Evolutionary conservation across 139 green algal species (phyloP).

Genomic region (Nannochloris sp.): DNA sequence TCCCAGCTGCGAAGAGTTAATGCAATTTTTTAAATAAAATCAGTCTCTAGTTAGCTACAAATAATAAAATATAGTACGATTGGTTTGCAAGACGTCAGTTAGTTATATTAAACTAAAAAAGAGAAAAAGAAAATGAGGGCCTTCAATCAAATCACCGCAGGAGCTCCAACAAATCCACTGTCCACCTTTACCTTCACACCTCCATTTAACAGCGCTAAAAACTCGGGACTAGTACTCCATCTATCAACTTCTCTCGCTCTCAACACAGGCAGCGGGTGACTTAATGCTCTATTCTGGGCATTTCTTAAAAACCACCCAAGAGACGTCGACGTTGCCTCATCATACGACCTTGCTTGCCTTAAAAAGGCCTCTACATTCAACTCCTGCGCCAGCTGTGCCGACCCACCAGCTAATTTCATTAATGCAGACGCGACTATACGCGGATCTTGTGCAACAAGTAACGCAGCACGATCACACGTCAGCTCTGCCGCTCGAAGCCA

Average conservation of each 20-base stretch:
- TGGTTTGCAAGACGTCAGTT: too few relatives aligned
- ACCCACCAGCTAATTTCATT: constrained; percentile 94
- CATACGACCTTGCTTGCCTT: constrained; percentile 68
- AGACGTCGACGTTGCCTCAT: constrained; percentile 64
- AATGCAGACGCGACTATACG: constrained; percentile 71
- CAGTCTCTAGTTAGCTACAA: too few relatives aligned
- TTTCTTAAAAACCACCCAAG: constrained; percentile 86
- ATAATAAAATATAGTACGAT: too few relatives aligned
- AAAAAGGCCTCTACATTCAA: constrained; percentile 94
- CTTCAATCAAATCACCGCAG: too few relatives aligned
- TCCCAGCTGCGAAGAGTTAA: too few relatives aligned
- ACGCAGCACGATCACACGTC: constrained; percentile 88
- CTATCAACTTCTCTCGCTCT: constrained; percentile 76
- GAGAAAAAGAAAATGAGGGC: too few relatives aligned
- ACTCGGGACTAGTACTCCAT: constrained; percentile 46
- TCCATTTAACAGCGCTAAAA: constrained; percentile 23
- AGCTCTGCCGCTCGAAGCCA: constrained; percentile 90
- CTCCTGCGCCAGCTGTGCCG: constrained; percentile 64
- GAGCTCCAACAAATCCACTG: too few relatives aligned
- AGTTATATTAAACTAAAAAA: too few relatives aligned
- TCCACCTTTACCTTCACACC: too few relatives aligned
- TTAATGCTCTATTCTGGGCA: constrained; percentile 73
- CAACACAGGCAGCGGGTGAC: constrained; percentile 84
- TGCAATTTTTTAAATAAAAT: too few relatives aligned
- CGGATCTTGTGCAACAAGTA: constrained; percentile 76